Conservation (phyloP, 1,139 yeast genomes). For the Blastobotrys elegans region DNA sequence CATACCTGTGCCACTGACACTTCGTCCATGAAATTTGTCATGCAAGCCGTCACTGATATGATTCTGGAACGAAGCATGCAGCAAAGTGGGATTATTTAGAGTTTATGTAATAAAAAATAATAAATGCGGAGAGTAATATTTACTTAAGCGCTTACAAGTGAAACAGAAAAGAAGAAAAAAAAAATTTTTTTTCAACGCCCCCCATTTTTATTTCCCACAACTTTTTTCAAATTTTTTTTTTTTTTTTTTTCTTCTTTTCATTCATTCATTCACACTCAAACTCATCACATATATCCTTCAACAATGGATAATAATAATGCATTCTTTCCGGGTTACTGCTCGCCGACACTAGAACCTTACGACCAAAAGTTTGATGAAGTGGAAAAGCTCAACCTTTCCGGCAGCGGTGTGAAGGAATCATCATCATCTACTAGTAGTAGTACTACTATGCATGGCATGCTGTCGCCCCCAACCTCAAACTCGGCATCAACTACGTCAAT, state of each 20-base stretch:
- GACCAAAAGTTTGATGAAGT: background rate
- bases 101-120: background rate
- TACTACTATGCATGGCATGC: too few relatives aligned
- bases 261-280: background rate
- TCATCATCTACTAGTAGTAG: too few relatives aligned
- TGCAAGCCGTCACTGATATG: conserved; percentile 90
- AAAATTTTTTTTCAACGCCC: background rate
- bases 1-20: conserved; percentile 97
- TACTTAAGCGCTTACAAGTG: background rate
- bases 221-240: background rate
- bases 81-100: conserved; percentile 73
- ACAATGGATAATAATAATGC: conserved; percentile 4
- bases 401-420: background rate
- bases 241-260: background rate
- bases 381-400: background rate
- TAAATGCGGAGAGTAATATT: too few relatives aligned
- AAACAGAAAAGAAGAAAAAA: too few relatives aligned
- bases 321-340: conserved; percentile 20
- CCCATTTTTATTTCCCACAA: background rate
- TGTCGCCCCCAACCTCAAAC: conserved; percentile 10
- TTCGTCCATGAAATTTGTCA: conserved; percentile 76
- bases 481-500: conserved; percentile 9
- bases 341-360: conserved; percentile 14
- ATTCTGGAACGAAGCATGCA: conserved; percentile 77
- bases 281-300: background rate